Evolutionary conservation across 768 basidiomycete genomes (phyloP), one percentile per base, ranked within the genome.

Genomic region (Omphalotus guepiniiformis): DNA sequence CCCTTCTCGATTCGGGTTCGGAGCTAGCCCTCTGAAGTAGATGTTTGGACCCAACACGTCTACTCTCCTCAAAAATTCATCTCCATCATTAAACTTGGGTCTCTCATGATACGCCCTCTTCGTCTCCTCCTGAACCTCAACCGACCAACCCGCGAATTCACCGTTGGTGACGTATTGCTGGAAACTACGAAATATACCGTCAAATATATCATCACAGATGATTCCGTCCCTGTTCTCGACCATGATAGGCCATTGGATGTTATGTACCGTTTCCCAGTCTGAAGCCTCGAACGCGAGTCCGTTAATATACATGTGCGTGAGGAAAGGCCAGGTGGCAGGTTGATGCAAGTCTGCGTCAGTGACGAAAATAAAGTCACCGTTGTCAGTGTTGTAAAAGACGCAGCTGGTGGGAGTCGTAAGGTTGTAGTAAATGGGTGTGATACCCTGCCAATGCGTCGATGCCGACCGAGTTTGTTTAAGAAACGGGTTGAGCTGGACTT

Each of bases 291-390:
- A 78, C 16, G 74, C 78, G 19, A 83, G 65, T 3, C 63, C 70
- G 48, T 67, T 70, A 61, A 85, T 74, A 53, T 69, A 71, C 72
- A 85, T 72, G 48, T 74, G 69, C 6, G 76, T 75, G 37, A 82
- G 63, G 49, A 81, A 74, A 0, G 83, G 83, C 57, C 63, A 74
- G 6, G 83, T 82, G n/a, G 82, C 83, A 0, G 82, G 80, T 58
- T 84, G 79, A n/a, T 73, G 64, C 39, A 62, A 55, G 51, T 77
- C 75, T 3, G 65, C 57, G 1, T 57, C 49, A 13, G 62, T 51
- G 37, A 71, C 59, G 5, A 60, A 48, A 6, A 55, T 53, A 19
- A 48, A 26, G 45, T 56, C 40, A 27, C 62, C 59, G 12, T 63
- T 56, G 21, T 66, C 67, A 28, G 64, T 65, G 35, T 62, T 57